These are phyloP conservation scores for Raddia guianensis DNA, from an alignment of 176 grass and related monocot genomes.

Conservation along the genomic window DNA sequence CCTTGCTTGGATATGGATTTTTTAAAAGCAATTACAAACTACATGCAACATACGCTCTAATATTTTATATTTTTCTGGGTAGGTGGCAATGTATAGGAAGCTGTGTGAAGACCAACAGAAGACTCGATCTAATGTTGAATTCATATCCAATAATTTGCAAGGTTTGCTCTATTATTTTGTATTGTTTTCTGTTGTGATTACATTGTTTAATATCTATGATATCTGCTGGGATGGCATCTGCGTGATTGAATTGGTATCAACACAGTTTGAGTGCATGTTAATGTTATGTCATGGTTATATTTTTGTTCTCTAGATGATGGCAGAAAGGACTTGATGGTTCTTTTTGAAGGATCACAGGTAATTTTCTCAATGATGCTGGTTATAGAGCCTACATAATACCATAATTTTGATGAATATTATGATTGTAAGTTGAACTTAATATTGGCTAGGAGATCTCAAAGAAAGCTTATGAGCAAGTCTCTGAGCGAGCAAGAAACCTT, in stretches of 20 bases:
- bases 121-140: constrained; percentile 53
- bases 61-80: constrained; percentile 3
- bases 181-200: neutral
- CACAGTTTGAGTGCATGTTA: constrained; percentile 14
- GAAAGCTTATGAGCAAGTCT: constrained; percentile 79
- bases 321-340: constrained; percentile 74
- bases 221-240: constrained; percentile 6
- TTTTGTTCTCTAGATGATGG: constrained; percentile 57
- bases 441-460: constrained; percentile 62
- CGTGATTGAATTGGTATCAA: constrained; percentile 10
- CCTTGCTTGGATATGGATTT: constrained; percentile 13
- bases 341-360: constrained; percentile 89
- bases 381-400: constrained; percentile 24
- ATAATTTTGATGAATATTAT: constrained; percentile 28
- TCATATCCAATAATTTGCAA: constrained; percentile 43
- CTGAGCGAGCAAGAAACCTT: constrained; percentile 70
- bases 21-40: neutral
- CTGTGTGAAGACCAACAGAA: constrained; percentile 90
- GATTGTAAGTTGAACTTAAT: constrained; percentile 27
- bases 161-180: constrained; percentile 45
- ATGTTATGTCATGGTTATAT: constrained; percentile 29
- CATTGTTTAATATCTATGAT: neutral
- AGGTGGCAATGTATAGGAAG: constrained; percentile 97
- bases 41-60: constrained; percentile 30
- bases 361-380: constrained; percentile 38